These are phyloP conservation scores for Elsinoe australis DNA, from an alignment of 2,329 filamentous ascomycete species.

Conservation along the genomic window DNA sequence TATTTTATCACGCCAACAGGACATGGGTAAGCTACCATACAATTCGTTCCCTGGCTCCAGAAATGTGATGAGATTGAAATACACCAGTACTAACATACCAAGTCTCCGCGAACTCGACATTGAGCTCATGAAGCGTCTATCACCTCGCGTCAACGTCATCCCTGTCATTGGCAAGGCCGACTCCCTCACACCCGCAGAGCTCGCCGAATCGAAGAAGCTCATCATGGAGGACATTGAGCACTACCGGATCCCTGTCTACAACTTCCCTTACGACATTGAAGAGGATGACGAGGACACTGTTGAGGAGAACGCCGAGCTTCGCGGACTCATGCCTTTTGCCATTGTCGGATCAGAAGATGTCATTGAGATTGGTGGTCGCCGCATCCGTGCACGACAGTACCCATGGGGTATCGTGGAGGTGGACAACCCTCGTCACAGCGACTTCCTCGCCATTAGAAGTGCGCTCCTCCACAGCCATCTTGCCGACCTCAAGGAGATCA, in stretches of 20 bases:
- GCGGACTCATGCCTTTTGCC: conserved; percentile 96
- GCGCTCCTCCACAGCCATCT: conserved; percentile 96
- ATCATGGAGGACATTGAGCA: conserved; percentile 99
- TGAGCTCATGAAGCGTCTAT: conserved; percentile 98
- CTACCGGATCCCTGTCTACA: conserved; percentile 98
- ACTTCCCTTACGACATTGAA: conserved; percentile 99
- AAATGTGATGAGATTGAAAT: no score
- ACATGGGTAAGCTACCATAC: conserved; percentile 50
- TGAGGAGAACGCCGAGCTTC: conserved; percentile 95
- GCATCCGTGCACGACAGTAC: conserved; percentile 92
- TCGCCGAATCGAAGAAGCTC: conserved; percentile 98
- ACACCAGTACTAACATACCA: conserved; percentile 18
- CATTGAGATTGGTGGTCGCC: conserved; percentile 85
- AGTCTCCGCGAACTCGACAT: conserved; percentile 98
- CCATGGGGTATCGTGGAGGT: conserved; percentile 99
- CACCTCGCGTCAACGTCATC: conserved; percentile 96
- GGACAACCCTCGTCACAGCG: conserved; percentile 96
- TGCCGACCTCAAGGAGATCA: conserved; percentile 98
- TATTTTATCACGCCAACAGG: conserved; percentile 99
- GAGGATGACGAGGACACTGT: conserved; percentile 99
- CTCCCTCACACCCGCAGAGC: conserved; percentile 88
- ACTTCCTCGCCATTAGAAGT: conserved; percentile 95
- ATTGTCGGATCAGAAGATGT: conserved; percentile 97
- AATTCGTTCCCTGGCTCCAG: not conserved
- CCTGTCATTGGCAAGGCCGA: conserved; percentile 98